Evolutionary conservation across 768 basidiomycete genomes (phyloP).

Genomic region (Pleurotus sapidus): DNA sequence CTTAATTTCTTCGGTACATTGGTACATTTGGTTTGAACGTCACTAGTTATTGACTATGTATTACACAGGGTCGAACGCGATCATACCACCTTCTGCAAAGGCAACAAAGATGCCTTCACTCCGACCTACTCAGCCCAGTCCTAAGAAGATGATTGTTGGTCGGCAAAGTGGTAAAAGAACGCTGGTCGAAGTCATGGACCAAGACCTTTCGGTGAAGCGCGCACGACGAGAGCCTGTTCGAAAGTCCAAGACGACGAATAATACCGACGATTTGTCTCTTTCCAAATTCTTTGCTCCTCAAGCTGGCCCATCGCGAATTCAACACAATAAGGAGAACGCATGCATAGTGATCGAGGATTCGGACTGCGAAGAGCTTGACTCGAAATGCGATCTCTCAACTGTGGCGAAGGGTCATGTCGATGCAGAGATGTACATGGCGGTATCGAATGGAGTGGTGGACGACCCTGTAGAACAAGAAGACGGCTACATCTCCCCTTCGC

Average conservation of each 20-base stretch:
- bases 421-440: constrained; percentile 37
- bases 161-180: constrained; percentile 76
- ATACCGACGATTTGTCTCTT: neutral
- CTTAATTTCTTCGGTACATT: constrained; percentile 64
- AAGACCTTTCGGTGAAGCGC: constrained; percentile 51
- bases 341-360: constrained; percentile 24
- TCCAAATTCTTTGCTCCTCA: constrained; percentile 10
- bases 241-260: constrained; percentile 33
- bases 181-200: constrained; percentile 66
- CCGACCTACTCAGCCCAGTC: neutral
- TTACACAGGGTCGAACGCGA: constrained; percentile 38
- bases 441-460: constrained; percentile 36
- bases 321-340: constrained; percentile 38
- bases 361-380: constrained; percentile 22
- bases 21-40: neutral
- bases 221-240: neutral
- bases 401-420: constrained; percentile 32
- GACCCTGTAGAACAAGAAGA: constrained; percentile 65
- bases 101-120: constrained; percentile 10
- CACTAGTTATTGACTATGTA: neutral
- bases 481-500: constrained; percentile 83
- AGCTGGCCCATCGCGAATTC: constrained; percentile 25
- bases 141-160: constrained; percentile 31
- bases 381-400: constrained; percentile 25
- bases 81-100: constrained; percentile 27